Percentiles rank a stretch among this genome's conserved stretches.
phyloP scores from a whole-genome alignment of 345 rosid species.

The Salix viminalis region DNA sequence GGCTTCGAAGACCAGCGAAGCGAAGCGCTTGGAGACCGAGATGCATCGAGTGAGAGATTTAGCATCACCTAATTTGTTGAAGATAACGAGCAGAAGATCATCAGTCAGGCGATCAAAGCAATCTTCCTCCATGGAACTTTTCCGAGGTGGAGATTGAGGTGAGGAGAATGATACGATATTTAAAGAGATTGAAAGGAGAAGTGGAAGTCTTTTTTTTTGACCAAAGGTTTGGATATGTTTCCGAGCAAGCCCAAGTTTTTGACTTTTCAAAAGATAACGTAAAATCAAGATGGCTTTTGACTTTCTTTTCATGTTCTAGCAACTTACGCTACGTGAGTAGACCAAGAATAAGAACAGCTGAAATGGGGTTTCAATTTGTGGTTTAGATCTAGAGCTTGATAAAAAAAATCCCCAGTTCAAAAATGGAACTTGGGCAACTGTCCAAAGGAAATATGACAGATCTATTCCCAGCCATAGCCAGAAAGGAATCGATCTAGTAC shows the following conservation, averaged over 20 bases:
- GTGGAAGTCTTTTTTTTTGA: neutral
- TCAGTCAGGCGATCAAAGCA: slow-evolving; percentile 26
- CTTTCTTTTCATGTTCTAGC: neutral
- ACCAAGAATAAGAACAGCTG: neutral
- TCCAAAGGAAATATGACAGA: neutral
- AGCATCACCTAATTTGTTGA: slow-evolving; percentile 26
- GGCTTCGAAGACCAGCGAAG: slow-evolving; percentile 21
- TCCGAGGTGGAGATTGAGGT: neutral
- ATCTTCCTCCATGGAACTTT: neutral
- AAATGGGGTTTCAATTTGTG: neutral
- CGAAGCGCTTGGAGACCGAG: slow-evolving; percentile 27
- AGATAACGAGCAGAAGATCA: slow-evolving; percentile 26
- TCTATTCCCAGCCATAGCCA: neutral
- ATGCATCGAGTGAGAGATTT: slow-evolving; percentile 27
- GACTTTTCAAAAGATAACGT: neutral
- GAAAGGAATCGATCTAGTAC: no score
- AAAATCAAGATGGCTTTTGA: neutral
- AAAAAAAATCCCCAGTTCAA: no score
- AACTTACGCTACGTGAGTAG: neutral
- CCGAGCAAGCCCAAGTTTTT: neutral
- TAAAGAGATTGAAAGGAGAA: neutral
- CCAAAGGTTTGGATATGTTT: neutral
- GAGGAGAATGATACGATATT: neutral
- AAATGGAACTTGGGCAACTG: neutral
- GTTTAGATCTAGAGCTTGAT: no score